A percentile compares a stretch with the other conserved stretches of the same genome.
Evolutionary conservation across 2,329 filamentous ascomycete species (phyloP).

Genomic region (Aspergillus neotritici): DNA sequence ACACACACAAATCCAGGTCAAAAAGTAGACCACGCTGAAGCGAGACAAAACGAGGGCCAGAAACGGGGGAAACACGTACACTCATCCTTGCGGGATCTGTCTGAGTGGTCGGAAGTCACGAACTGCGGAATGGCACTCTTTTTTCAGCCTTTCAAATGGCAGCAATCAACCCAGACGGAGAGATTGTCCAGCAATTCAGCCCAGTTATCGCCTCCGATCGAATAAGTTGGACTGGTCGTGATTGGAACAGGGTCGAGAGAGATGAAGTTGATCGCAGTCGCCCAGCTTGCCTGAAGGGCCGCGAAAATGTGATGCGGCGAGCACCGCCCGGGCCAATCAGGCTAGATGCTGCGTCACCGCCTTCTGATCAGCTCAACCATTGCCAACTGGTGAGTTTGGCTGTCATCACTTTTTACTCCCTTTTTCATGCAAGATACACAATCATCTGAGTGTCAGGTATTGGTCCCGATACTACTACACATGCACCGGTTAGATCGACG

Average conservation of each 20-base stretch:
- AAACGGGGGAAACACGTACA: conserved; percentile 19
- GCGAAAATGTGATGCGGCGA: conserved; percentile 34
- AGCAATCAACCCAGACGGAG: background rate
- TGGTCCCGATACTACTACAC: too few relatives aligned
- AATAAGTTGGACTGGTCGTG: conserved; percentile 3
- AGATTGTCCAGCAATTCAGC: background rate
- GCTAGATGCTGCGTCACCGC: conserved; percentile 17
- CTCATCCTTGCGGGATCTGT: conserved; percentile 26
- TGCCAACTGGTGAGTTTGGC: too few relatives aligned
- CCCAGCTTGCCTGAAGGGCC: conserved; percentile 8
- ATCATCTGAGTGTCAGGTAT: too few relatives aligned
- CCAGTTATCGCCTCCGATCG: background rate
- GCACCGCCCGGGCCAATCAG: conserved; percentile 23
- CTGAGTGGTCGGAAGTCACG: too few relatives aligned
- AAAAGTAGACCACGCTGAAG: conserved; percentile 34
- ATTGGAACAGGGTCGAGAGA: conserved; percentile 4
- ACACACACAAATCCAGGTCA: background rate
- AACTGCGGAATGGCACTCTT: too few relatives aligned
- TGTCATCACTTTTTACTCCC: too few relatives aligned
- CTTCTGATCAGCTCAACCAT: conserved; percentile 5
- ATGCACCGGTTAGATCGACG: background rate
- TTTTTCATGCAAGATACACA: background rate
- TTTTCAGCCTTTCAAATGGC: too few relatives aligned
- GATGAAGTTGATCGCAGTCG: conserved; percentile 8
- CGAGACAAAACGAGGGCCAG: background rate